Evolutionary conservation across 768 basidiomycete genomes (phyloP), one percentile per base, ranked within the genome.

Genomic region (Polyporus arcularius): DNA sequence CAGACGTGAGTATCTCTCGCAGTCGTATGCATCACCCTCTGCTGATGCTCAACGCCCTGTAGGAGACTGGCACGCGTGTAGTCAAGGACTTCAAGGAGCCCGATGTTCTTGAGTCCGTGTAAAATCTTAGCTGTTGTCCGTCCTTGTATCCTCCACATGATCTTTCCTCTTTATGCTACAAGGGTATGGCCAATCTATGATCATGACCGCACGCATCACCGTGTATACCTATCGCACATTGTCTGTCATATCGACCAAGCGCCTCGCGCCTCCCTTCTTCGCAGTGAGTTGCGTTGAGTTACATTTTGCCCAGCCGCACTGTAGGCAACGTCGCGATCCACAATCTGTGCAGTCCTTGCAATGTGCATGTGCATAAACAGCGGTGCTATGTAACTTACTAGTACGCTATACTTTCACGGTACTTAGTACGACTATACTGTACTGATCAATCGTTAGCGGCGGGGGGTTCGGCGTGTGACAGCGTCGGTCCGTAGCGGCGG

Each of bases 1-100:
- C 88, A 70, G 93, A 96, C 70, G 96, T 95, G 73, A 71, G 94
- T 85, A 49, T 41, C 62, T 45, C 28, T 55, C 6, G 4, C 10
- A 16, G 8, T 43, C 61, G 53, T 42, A 28, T 31, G 15, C 42
- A 40, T 31, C 10, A 61, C 11, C 57, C 39, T 7, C 11, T n/a
- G 45, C 28, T 59, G 26, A 68, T 59, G 16, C 70, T 63, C 61
- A 63, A 48, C 16, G 8, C 55, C 55, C 43, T 64, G 54, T 71
- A 96, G 91, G 95, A 96, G 83, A 95, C 94, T 50, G 96, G 96
- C 67, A 91, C 93, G 68, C 89, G 92, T 76, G 89, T 96, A 56
- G 90, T 83, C 60, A 94, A 92, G 82, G 95, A 96, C 75, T 98
- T 96, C 84, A 95, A 96, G 84, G 96, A 98, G 85, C 96, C 96